Evolutionary conservation across 2,329 filamentous ascomycete species (phyloP).

Genomic region (Fusarium sterilihyphosum): DNA sequence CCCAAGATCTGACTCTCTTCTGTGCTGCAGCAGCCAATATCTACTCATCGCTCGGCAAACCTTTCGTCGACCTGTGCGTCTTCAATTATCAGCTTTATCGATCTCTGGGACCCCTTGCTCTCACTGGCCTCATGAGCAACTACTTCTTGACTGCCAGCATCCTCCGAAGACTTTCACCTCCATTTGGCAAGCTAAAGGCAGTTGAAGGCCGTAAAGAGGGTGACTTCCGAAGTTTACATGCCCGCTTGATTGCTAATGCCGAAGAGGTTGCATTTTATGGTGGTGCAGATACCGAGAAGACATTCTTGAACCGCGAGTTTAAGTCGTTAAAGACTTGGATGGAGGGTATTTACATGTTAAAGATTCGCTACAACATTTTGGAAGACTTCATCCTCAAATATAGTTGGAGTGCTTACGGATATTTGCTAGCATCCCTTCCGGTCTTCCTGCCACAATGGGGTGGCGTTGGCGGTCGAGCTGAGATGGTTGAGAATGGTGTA

Average conservation of each 20-base stretch:
- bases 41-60: constrained; percentile 97
- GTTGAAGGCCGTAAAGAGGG: constrained; percentile 95
- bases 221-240: constrained; percentile 91
- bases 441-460: constrained; percentile 96
- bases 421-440: constrained; percentile 89
- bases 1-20: constrained; percentile 94
- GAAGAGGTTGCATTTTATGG: constrained; percentile 99
- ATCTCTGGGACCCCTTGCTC: constrained; percentile 86
- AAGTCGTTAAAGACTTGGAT: constrained; percentile 94
- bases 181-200: constrained; percentile 96
- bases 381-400: constrained; percentile 99
- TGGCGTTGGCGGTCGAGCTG: constrained; percentile 78
- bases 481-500: constrained; percentile 64
- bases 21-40: constrained; percentile 91
- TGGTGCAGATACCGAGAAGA: constrained; percentile 93
- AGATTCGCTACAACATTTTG: constrained; percentile 98
- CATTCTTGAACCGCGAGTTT: constrained; percentile 91
- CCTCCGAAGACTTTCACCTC: constrained; percentile 86
- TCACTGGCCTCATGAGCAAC: constrained; percentile 87
- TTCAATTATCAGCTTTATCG: constrained; percentile 98
- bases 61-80: constrained; percentile 94
- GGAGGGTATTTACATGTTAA: constrained; percentile 97
- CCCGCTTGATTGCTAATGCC: constrained; percentile 92
- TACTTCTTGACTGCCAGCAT: constrained; percentile 95
- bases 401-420: constrained; percentile 97